Evolutionary conservation across 1,284 basidiomycete genomes (phyloP).

Genomic region (Irpex lacteus): DNA sequence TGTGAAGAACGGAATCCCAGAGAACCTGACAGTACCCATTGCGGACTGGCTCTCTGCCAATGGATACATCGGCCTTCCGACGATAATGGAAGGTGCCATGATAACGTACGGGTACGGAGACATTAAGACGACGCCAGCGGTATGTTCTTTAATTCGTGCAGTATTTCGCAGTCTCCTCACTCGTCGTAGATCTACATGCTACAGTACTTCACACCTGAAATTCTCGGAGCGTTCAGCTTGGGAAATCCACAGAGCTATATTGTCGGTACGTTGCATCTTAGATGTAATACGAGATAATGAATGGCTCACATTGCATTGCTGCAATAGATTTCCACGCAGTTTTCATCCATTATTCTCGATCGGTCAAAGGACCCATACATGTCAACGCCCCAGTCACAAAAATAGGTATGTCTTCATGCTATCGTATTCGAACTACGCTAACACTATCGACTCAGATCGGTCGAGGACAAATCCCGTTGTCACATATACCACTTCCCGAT

Average conservation of each 20-base stretch:
- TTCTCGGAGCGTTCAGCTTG: neutral
- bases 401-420: neutral
- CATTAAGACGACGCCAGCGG: neutral
- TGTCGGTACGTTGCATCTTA: neutral
- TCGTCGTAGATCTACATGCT: slow-evolving; percentile 4
- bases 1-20: slow-evolving; percentile 1
- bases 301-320: no score
- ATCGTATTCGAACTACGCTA: neutral
- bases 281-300: neutral
- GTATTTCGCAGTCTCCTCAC: neutral
- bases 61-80: neutral
- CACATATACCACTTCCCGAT: neutral
- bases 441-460: neutral
- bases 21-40: neutral
- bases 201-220: slow-evolving; percentile 5
- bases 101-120: slow-evolving; percentile 5
- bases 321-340: slow-evolving; percentile 2
- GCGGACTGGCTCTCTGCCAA: neutral
- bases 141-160: neutral
- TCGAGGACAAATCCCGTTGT: neutral
- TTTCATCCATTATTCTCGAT: neutral
- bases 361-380: neutral
- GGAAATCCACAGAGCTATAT: neutral
- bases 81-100: neutral
- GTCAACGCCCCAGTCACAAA: neutral